Evolutionary conservation across 106 monocot species (phyloP), one percentile per base, ranked within the genome.

Genomic region (Dendrobium chrysotoxum): DNA sequence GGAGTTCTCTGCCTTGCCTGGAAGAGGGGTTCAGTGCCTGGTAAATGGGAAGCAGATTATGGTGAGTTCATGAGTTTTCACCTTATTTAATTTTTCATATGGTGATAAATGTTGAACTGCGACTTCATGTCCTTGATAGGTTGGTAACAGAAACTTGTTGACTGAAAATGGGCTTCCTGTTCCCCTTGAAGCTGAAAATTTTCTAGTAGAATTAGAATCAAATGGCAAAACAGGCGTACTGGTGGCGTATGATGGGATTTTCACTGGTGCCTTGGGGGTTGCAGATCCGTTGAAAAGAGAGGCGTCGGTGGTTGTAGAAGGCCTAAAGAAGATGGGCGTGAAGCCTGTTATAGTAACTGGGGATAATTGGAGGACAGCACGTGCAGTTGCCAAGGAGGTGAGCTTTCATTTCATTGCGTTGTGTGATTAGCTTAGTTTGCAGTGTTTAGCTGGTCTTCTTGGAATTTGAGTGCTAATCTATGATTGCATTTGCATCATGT

Each of bases 211-310:
- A 65, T 76, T 94, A 78, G 98, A 98, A 81, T 77, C 77, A 40
- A 89, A 87, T 83, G 87, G 91, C 0, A 89, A 91, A 64, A 98
- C 98, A 4, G 94, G 94, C 18, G 87, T 98, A 47, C 88, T 98
- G 64, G 92, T 95, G 77, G 88, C 98, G 15, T 89, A 85, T 73
- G 91, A 91, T 87, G 92, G 86, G 46, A 65, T 3, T 41, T 85
- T 98, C 71, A 53, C 83, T 53, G 98, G 94, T 72, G 80, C 90
- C 7, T 40, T 98, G 53, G 98, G 92, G 40, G 75, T 98, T 7
- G 86, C 94, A 3, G 98, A 98, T 87, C 92, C 94, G 61, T 72
- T 98, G 76, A 98, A 95, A 81, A 88, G 94, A 83, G 98, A 98
- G 75, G 98, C 98, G n/a, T 86, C 91, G 8, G 91, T 92, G 76